A percentile compares a stretch with the other conserved stretches of the same genome.
These are phyloP conservation scores for Curvularia sp. DNA, from an alignment of 2,329 filamentous ascomycete genomes.

Conservation along the genomic window DNA sequence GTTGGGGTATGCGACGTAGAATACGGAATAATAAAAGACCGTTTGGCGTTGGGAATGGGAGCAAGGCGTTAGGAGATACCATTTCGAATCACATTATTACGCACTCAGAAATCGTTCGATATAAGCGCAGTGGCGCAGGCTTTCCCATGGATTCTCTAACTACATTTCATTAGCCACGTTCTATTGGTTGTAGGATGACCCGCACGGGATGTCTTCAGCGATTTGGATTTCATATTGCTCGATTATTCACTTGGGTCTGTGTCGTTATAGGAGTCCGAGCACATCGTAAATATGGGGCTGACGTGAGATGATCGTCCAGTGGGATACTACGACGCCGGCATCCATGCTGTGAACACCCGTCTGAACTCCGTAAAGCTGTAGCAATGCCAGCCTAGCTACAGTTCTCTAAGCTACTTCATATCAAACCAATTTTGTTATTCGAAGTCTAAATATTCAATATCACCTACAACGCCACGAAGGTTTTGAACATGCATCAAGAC, in stretches of 20 bases:
- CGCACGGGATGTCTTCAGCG: not conserved
- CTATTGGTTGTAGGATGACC: not conserved
- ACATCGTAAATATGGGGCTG: not conserved
- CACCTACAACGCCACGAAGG: not conserved
- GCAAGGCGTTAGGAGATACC: constrained; percentile 12
- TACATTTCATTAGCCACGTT: not conserved
- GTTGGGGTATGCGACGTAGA: not conserved
- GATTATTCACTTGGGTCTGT: not conserved
- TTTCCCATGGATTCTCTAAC: not conserved
- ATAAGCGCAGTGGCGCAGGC: not conserved
- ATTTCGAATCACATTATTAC: not conserved
- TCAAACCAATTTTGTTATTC: not conserved
- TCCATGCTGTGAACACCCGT: not conserved
- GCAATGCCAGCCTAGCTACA: not conserved
- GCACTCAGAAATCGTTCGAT: not conserved
- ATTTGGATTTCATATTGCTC: not conserved
- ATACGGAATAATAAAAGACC: not conserved
- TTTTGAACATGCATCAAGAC: not conserved
- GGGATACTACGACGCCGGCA: not conserved
- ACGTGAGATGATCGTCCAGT: not conserved
- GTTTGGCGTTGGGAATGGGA: constrained; percentile 10
- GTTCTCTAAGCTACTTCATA: not conserved
- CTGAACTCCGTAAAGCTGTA: not conserved
- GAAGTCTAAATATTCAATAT: not conserved
- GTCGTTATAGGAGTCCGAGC: not conserved